A percentile compares a stretch with the other conserved stretches of the same genome.
These are phyloP conservation scores for Fusarium marasasianum DNA, from an alignment of 2,329 filamentous ascomycete species.

Conservation along the genomic window DNA sequence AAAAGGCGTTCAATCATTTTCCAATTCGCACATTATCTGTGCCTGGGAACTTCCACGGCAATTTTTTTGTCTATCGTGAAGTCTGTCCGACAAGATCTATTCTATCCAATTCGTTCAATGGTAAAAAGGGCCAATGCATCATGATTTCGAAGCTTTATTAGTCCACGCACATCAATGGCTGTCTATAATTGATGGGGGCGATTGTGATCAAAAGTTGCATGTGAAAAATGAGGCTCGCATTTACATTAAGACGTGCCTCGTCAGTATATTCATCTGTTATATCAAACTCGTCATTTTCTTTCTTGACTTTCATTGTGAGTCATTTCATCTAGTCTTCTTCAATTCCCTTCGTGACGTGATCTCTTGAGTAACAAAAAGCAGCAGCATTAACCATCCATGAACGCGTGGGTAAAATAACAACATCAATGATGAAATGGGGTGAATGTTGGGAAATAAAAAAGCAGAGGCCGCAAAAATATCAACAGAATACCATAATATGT, in stretches of 20 bases:
- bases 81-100: background rate
- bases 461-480: background rate
- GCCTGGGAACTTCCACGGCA: conserved; percentile 7
- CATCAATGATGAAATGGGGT: conserved; percentile 3
- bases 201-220: background rate
- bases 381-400: conserved; percentile 23
- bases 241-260: conserved; percentile 26
- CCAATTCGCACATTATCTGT: conserved; percentile 23
- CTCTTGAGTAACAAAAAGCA: conserved; percentile 26
- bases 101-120: background rate
- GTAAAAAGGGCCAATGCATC: background rate
- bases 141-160: background rate
- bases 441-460: background rate
- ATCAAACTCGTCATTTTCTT: conserved; percentile 36
- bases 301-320: conserved; percentile 30
- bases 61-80: conserved; percentile 14
- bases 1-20: conserved; percentile 28
- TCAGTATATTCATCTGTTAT: conserved; percentile 35
- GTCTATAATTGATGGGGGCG: background rate
- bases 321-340: conserved; percentile 29
- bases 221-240: conserved; percentile 23
- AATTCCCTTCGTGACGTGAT: conserved; percentile 34
- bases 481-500: conserved; percentile 31
- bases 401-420: conserved; percentile 26
- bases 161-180: background rate